Evolutionary conservation across 2,329 filamentous ascomycete genomes (phyloP).

Genomic region (Clarireedia homoeocarpa): DNA sequence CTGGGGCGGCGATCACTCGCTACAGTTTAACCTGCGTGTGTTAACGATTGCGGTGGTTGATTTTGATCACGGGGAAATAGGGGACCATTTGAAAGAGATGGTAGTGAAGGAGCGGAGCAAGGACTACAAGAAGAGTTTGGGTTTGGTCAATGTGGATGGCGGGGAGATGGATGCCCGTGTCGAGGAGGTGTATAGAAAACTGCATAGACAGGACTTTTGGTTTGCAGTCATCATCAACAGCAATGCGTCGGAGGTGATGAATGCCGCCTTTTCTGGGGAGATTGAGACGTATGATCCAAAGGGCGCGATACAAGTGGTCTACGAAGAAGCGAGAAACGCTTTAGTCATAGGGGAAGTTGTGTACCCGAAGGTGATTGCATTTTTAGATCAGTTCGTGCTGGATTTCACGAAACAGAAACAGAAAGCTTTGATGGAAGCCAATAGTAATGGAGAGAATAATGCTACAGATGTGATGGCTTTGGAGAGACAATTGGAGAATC

Average conservation of each 20-base stretch:
- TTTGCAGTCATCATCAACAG: constrained; percentile 13
- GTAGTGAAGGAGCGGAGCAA: constrained; percentile 3
- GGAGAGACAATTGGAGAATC: constrained; percentile 10
- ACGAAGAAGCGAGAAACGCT: constrained; percentile 16
- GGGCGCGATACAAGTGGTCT: constrained; percentile 12
- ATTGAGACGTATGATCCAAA: constrained; percentile 12
- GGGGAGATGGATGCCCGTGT: constrained; percentile 9
- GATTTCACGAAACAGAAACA: constrained; percentile 16
- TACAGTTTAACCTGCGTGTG: constrained; percentile 13
- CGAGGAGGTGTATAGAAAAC: constrained; percentile 1
- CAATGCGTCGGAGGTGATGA: constrained; percentile 17
- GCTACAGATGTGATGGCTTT: constrained; percentile 7
- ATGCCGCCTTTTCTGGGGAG: constrained; percentile 12
- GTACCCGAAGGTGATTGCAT: constrained; percentile 11
- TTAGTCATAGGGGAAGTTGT: constrained; percentile 10
- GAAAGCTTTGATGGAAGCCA: not conserved
- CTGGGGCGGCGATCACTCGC: constrained; percentile 15
- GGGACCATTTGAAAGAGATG: constrained; percentile 13
- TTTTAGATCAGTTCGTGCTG: constrained; percentile 13
- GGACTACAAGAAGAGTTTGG: constrained; percentile 10
- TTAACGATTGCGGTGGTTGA: constrained; percentile 16
- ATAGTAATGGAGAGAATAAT: not conserved
- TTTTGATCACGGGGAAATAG: constrained; percentile 16
- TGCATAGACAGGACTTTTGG: constrained; percentile 16
- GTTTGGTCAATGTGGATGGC: constrained; percentile 12